phyloP scores from a whole-genome alignment of 352 stramenopile species.

The Globisporangium abappressorium region DNA sequence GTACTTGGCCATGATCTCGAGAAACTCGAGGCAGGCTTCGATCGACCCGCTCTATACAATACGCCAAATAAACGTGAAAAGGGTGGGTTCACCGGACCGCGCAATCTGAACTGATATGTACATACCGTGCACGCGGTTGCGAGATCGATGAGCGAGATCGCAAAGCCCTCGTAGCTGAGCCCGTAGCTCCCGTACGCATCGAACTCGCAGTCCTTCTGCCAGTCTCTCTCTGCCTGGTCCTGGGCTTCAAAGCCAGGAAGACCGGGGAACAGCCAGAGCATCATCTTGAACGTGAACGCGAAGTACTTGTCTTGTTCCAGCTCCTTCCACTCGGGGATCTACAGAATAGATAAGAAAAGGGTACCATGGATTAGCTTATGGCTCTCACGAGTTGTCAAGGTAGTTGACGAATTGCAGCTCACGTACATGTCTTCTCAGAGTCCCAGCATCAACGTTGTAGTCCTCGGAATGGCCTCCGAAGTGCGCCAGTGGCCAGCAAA shows the following conservation, averaged over 20 bases:
- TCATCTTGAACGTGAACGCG: conserved; percentile 34
- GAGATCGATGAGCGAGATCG: conserved; percentile 46
- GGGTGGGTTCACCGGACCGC: neutral
- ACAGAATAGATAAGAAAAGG: neutral
- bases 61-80: neutral
- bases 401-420: neutral
- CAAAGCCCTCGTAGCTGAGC: conserved; percentile 47
- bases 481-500: conserved; percentile 47
- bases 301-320: conserved; percentile 47
- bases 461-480: conserved; percentile 19
- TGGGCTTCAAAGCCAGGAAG: conserved; percentile 42
- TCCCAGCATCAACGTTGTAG: neutral
- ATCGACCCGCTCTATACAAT: conserved; percentile 30
- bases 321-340: conserved; percentile 37
- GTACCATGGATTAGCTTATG: neutral
- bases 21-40: conserved; percentile 43
- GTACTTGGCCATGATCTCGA: conserved; percentile 37
- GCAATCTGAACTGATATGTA: neutral
- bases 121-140: conserved; percentile 40
- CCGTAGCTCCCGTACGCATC: conserved; percentile 35
- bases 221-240: conserved; percentile 37
- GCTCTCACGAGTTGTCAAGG: neutral
- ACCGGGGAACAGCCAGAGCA: conserved; percentile 54
- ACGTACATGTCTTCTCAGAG: conserved; percentile 3
- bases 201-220: conserved; percentile 50